These are phyloP conservation scores for Allium fistulosum DNA, from an alignment of 106 monocot species.

Conservation along the genomic window DNA sequence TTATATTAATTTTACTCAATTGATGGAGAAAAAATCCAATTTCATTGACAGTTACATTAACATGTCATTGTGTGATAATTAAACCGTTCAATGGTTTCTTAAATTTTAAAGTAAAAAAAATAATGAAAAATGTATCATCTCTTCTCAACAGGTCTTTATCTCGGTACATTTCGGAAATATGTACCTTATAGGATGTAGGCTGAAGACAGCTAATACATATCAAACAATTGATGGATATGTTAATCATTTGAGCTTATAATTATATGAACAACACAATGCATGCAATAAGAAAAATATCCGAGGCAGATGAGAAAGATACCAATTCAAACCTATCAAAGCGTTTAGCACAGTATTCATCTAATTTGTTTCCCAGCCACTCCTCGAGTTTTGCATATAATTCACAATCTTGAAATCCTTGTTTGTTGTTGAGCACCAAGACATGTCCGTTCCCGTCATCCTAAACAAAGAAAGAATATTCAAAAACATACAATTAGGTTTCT, in stretches of 20 bases:
- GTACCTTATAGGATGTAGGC: neutral
- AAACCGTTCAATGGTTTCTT: too few relatives aligned
- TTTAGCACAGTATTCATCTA: constrained; percentile 57
- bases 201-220: neutral
- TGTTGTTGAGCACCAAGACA: constrained; percentile 55
- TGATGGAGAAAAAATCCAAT: too few relatives aligned
- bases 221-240: too few relatives aligned
- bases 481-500: neutral
- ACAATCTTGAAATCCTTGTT: constrained; percentile 87
- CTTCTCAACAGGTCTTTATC: neutral
- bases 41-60: too few relatives aligned
- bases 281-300: neutral
- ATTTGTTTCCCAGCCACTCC: constrained; percentile 54
- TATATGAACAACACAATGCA: neutral
- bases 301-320: constrained; percentile 24
- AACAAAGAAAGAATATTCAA: neutral
- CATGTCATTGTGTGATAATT: too few relatives aligned
- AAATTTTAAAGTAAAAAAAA: too few relatives aligned
- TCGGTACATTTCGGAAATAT: neutral
- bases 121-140: too few relatives aligned
- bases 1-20: too few relatives aligned
- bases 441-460: constrained; percentile 43
- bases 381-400: constrained; percentile 65
- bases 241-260: neutral
- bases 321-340: constrained; percentile 44